Conservation (phyloP, 768 basidiomycete species). For the Goffeauzyma gilvescens region DNA sequence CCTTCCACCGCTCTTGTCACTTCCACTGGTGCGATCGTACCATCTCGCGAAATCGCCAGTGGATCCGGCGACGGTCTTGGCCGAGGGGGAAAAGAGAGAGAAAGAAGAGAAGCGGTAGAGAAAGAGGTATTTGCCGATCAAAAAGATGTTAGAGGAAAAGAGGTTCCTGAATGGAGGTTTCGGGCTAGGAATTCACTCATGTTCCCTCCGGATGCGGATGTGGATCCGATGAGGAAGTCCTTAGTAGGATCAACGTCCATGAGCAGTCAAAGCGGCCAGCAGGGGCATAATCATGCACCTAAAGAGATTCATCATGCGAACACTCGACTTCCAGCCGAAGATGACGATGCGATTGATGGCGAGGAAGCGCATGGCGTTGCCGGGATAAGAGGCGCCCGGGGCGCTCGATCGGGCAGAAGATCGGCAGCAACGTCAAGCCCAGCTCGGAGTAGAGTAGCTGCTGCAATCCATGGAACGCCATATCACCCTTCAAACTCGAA, state of each 20-base stretch:
- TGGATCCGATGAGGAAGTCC: slow-evolving; percentile 57
- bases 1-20: slow-evolving; percentile 28
- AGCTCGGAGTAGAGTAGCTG: slow-evolving; percentile 69
- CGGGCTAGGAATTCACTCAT: slow-evolving; percentile 71
- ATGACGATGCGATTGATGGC: too few relatives aligned
- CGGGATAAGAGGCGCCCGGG: slow-evolving; percentile 3
- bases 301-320: slow-evolving; percentile 55
- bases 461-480: slow-evolving; percentile 79
- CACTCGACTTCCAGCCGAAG: slow-evolving; percentile 54
- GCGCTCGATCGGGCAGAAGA: too few relatives aligned
- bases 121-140: slow-evolving; percentile 21
- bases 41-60: slow-evolving; percentile 19
- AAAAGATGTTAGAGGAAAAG: slow-evolving; percentile 14
- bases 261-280: neutral
- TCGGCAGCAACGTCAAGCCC: slow-evolving; percentile 49
- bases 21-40: slow-evolving; percentile 23
- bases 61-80: slow-evolving; percentile 19
- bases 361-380: slow-evolving; percentile 37
- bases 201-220: slow-evolving; percentile 84
- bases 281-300: slow-evolving; percentile 16
- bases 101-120: slow-evolving; percentile 12
- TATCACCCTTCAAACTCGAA: slow-evolving; percentile 49
- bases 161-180: slow-evolving; percentile 27
- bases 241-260: slow-evolving; percentile 2
- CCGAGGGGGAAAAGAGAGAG: slow-evolving; percentile 17